These are phyloP conservation scores for Lasiodiplodia hormozganensis DNA, from an alignment of 2,329 filamentous ascomycete genomes.

Conservation along the genomic window DNA sequence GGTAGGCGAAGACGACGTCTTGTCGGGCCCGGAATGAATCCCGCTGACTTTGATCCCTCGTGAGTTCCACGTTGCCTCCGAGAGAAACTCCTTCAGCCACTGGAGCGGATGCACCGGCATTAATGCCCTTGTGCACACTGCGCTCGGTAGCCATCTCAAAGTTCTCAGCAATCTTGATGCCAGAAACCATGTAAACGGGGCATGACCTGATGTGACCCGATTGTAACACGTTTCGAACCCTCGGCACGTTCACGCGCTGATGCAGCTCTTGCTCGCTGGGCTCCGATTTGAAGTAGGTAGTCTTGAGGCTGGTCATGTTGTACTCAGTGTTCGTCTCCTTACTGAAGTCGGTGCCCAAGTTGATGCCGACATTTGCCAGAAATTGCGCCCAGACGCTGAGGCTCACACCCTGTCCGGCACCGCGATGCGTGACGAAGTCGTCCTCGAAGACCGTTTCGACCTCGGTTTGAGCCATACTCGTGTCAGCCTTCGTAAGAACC, in stretches of 20 bases:
- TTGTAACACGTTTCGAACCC: not conserved
- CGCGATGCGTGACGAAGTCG: not conserved
- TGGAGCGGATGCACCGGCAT: not conserved
- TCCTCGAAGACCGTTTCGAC: not conserved
- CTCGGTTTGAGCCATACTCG: fast-evolving
- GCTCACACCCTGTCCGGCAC: not conserved
- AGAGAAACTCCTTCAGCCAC: not conserved
- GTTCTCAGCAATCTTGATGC: not conserved
- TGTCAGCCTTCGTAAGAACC: not conserved
- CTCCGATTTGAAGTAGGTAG: not conserved
- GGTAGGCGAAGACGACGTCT: not conserved
- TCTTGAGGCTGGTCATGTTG: not conserved
- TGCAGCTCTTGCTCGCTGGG: not conserved
- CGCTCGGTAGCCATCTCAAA: not conserved
- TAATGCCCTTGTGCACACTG: not conserved
- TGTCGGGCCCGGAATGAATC: not conserved
- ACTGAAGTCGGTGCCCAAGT: not conserved
- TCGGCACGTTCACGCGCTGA: not conserved
- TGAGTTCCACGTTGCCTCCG: not conserved
- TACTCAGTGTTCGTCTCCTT: not conserved
- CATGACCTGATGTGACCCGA: not conserved
- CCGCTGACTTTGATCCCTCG: not conserved
- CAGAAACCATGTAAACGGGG: not conserved
- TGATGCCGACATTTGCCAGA: not conserved
- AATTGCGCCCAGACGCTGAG: not conserved